Base-by-base conservation (phyloP, 768 basidiomycete genomes). In the Trametes cinnabarina region DNA sequence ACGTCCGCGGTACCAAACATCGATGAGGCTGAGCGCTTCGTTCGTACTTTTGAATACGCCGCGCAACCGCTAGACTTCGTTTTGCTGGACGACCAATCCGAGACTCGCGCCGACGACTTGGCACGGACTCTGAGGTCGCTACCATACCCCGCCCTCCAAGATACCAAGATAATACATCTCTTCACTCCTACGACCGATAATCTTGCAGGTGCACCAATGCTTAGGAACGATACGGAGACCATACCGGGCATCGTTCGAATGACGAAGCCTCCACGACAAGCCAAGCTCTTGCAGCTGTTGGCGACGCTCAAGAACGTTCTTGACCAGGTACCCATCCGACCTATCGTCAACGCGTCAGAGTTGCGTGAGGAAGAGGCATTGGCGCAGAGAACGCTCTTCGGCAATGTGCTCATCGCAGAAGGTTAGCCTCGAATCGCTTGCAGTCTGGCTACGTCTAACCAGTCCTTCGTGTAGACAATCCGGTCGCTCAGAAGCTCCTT, bases 381-480 rank as follows among this genome's bases (percentile, higher is more conserved):
- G 26, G 76, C 77, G 17, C 82, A 80, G 47, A 75, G 85, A 22
- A 85, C 81, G 3, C 73, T 88, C 4, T 85, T 72, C 63, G 87
- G 86, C 20, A 86, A 85, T 58, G 79, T 90, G 9, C 77, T 90
- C 11, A 79, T 90, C 20, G 88, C 87, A 3, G 88, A 90, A 80
- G 87, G 87, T 83, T 39, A 44, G 70, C 55, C 3, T 46, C 7
- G 3, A 25, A 28, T 4, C 15, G 14, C n/a, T 15, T 28, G 17
- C 25, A 2, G 3, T 15, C 12, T 14, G 23, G 44, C 12, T 19
- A 19, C 20, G 23, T 15, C 12, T 26, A 10, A n/a, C 12, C 3
- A 15, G 15, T 12, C 2, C 7, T 22, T 3, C 12, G 12, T 51
- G 30, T 54, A 88, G 88, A 90, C 64, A 90, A 90, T 63, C 80